Conservation (phyloP, 176 grass and related monocot species). For the sorghum (Sorghum bicolor) region DNA sequence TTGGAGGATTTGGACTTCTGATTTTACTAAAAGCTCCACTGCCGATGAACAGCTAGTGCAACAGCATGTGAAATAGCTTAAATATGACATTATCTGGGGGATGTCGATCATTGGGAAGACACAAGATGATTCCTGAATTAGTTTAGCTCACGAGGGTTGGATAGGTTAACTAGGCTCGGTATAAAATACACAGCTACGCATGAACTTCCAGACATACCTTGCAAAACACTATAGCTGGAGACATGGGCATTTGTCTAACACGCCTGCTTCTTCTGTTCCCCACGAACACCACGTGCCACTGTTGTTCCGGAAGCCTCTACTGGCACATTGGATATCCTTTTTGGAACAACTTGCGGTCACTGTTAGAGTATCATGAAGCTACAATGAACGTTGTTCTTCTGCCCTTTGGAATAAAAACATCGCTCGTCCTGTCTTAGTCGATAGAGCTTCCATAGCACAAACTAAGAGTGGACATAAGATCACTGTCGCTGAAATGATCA, state of each 20-base stretch:
- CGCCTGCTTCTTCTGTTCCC: slow-evolving; percentile 13
- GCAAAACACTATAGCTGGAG: background rate
- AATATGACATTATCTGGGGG: background rate
- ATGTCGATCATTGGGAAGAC: background rate
- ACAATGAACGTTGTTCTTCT: background rate
- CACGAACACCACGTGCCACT: background rate
- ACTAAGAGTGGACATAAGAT: background rate
- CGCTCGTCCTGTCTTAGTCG: slow-evolving; percentile 17
- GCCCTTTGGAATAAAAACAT: slow-evolving; percentile 32
- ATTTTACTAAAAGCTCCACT: background rate
- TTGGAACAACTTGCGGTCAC: slow-evolving; percentile 12
- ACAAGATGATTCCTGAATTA: background rate
- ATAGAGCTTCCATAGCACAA: slow-evolving; percentile 13
- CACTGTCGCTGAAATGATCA: slow-evolving; percentile 29
- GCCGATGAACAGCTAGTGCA: background rate
- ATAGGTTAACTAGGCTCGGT: slow-evolving; percentile 2
- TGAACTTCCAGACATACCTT: slow-evolving; percentile 10
- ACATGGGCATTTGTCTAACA: slow-evolving; percentile 11
- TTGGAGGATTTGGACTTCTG: slow-evolving; percentile 9
- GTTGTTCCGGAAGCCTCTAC: slow-evolving; percentile 19
- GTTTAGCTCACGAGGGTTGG: background rate
- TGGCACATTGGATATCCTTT: background rate
- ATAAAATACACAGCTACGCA: slow-evolving; percentile 4
- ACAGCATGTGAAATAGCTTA: background rate
- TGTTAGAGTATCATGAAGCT: slow-evolving; percentile 30